A percentile compares a stretch with the other conserved stretches of the same genome.
Evolutionary conservation across 2,329 filamentous ascomycete genomes (phyloP).

Genomic region (Diaporthe australafricana): DNA sequence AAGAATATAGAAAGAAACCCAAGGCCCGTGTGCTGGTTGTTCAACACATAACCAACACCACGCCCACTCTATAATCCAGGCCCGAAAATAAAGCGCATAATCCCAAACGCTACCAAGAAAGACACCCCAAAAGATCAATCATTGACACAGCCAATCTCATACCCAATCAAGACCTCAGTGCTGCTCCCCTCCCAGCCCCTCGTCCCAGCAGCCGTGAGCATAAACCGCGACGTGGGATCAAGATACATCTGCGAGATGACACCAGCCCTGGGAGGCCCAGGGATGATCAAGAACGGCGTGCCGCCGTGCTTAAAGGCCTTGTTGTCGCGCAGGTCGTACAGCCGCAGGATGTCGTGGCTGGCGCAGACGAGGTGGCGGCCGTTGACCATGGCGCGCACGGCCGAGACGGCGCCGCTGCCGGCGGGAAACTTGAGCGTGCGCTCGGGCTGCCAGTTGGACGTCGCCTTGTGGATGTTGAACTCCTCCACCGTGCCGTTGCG

Average conservation of each 20-base stretch:
- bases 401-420: conserved; percentile 90
- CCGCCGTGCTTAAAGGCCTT: conserved; percentile 77
- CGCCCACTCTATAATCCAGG: not conserved
- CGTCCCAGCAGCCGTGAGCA: conserved; percentile 92
- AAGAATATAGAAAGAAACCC: not conserved
- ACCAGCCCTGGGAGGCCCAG: conserved; percentile 84
- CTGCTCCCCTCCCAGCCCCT: conserved; percentile 92
- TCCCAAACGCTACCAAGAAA: not conserved
- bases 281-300: conserved; percentile 96
- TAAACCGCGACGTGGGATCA: conserved; percentile 88
- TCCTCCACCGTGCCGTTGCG: conserved; percentile 95
- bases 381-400: conserved; percentile 91
- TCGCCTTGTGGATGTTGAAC: conserved; percentile 84
- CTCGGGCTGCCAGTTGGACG: conserved; percentile 70
- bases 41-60: not conserved
- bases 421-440: conserved; percentile 88
- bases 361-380: conserved; percentile 86
- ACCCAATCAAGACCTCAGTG: conserved; percentile 93
- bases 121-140: conserved; percentile 13
- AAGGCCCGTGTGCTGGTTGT: not conserved
- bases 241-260: conserved; percentile 89
- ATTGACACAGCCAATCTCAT: conserved; percentile 74
- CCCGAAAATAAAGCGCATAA: not conserved
- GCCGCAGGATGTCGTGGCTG: conserved; percentile 89
- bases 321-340: conserved; percentile 86